Evolutionary conservation across 2,329 filamentous ascomycete genomes (phyloP), one percentile per base, ranked within the genome.

Genomic region (Dothidotthia symphoricarpi): DNA sequence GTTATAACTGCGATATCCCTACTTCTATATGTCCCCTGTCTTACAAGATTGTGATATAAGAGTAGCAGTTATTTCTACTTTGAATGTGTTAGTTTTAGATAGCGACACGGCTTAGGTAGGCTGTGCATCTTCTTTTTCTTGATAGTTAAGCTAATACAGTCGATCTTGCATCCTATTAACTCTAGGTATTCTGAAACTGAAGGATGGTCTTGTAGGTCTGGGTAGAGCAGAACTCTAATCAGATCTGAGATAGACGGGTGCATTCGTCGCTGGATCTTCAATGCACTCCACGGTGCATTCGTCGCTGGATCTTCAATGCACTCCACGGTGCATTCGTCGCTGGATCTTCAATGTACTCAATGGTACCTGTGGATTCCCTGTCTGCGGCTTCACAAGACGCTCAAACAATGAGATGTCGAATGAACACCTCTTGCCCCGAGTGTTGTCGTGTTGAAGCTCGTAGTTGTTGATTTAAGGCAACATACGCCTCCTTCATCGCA

Each of bases 1-100:
- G 85, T 88, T 5, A 90, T 57, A 0, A 91, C 78, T 0, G 84
- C 83, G 41, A 90, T 85, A 2, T 88, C 81, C 0, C 69, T 70
- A 0, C 67, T 62, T 0, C 58, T 61, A 55, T 89, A 88, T 0
- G 51, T 55, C 0, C 83, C 83, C 54, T 89, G 85, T 0, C 74
- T 71, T 4, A 84, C 68, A 1, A 90, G 63, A 53, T n/a, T 90
- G 83, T 0, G 72, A 73, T 0, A 88, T 79, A 0, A 89, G 62
- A 0, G 77, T 75, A 6, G 72, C 67, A 0, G 76, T 75, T 79
- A 90, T 83, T 0, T 79, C 69, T 0, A 83, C 70, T 53, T 90
- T 85, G 40, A 70, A 83, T 0, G 53, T 34, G 38, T 85, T 85
- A 8, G 70, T 71, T 32, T 72, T 70, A 0, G 78, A 81, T 1